Percentiles rank a stretch among this genome's conserved stretches.
phyloP scores from a whole-genome alignment of 768 basidiomycete genomes.

The Lactifluus pinguis region DNA sequence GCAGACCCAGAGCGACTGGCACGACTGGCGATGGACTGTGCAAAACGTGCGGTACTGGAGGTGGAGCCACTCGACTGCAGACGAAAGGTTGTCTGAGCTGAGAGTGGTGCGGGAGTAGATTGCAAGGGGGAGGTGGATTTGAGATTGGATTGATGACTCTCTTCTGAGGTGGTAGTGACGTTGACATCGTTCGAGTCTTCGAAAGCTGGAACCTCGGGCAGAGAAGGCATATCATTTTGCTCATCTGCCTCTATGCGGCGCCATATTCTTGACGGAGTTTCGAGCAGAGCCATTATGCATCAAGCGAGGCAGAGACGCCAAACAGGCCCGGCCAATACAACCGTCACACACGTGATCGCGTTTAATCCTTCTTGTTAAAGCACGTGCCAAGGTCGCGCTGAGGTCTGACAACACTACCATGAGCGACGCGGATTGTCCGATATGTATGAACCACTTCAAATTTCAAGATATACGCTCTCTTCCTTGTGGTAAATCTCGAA shows the following conservation, averaged over 20 bases:
- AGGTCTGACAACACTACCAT: neutral
- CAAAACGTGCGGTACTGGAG: constrained; percentile 36
- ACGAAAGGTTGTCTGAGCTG: constrained; percentile 42
- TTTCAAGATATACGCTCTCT: constrained; percentile 5
- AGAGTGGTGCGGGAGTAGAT: constrained; percentile 52
- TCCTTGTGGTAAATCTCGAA: neutral
- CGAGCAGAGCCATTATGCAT: constrained; percentile 27
- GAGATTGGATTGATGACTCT: constrained; percentile 32
- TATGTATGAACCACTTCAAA: constrained; percentile 10
- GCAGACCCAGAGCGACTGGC: constrained; percentile 32
- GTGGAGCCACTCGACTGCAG: constrained; percentile 42
- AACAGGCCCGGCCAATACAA: too few species aligned
- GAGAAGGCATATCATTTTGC: constrained; percentile 68
- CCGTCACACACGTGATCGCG: constrained; percentile 10
- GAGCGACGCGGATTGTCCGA: constrained; percentile 4
- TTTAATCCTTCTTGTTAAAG: neutral
- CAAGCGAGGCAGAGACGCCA: neutral
- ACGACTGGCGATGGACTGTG: constrained; percentile 42
- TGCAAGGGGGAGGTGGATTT: constrained; percentile 46
- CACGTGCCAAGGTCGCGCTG: too few species aligned
- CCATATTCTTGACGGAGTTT: constrained; percentile 82
- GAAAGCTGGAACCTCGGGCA: constrained; percentile 66
- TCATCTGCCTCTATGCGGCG: constrained; percentile 73
- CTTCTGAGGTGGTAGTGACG: constrained; percentile 28
- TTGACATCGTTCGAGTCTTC: constrained; percentile 49